Conservation (phyloP, 129 eudicot genomes). For the Mikania micrantha region DNA sequence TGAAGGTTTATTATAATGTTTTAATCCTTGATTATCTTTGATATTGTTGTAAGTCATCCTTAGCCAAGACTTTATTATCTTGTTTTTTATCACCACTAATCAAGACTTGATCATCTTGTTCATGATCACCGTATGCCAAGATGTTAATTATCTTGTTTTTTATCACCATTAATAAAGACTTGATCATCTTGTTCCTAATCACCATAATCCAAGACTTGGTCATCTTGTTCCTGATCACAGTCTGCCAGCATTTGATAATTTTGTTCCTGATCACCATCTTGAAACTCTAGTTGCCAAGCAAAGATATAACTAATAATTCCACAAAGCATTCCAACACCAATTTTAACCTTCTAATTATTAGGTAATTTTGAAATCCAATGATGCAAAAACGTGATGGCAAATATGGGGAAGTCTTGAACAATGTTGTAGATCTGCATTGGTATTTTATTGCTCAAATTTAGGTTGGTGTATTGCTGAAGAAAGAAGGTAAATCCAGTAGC, state of each 20-base stretch:
- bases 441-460: neutral
- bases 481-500: slow-evolving; percentile 18
- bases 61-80: no score
- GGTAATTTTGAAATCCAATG: neutral
- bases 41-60: no score
- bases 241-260: no score
- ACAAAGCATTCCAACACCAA: slow-evolving; percentile 17
- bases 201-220: neutral
- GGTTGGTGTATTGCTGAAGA: slow-evolving; percentile 3
- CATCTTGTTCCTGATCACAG: no score
- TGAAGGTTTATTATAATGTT: no score
- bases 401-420: slow-evolving; percentile 11
- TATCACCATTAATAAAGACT: neutral
- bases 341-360: slow-evolving; percentile 1
- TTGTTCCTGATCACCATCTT: no score
- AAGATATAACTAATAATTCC: neutral
- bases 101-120: neutral
- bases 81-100: no score
- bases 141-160: neutral
- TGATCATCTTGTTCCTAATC: neutral
- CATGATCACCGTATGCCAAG: neutral
- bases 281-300: slow-evolving; percentile 3
- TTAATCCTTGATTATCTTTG: no score
- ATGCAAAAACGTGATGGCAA: neutral
- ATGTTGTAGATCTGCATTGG: slow-evolving; percentile 4